Percentiles rank a stretch among this genome's conserved stretches.
Conservation (phyloP, 345 rosid species). For the Arabidopsis suecica region DNA sequence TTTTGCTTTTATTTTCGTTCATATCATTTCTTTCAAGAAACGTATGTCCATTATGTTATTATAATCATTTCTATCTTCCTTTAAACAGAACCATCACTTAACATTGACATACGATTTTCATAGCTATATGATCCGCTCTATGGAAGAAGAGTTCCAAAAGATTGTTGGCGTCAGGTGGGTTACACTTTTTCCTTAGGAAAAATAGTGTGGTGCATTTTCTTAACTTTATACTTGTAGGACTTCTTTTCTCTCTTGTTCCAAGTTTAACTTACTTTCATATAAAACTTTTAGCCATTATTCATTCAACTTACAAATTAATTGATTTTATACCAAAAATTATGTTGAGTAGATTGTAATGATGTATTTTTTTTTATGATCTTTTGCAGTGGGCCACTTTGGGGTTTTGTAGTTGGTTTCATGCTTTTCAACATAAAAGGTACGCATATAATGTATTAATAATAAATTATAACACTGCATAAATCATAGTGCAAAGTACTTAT, state of each 20-base stretch:
- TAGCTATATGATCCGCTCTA: slow-evolving; percentile 88
- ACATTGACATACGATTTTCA: slow-evolving; percentile 73
- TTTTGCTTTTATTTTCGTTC: neutral
- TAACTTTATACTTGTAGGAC: neutral
- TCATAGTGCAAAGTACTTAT: neutral
- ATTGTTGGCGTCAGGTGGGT: slow-evolving; percentile 88
- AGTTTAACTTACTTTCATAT: slow-evolving; percentile 8
- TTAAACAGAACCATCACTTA: slow-evolving; percentile 78
- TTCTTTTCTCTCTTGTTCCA: slow-evolving; percentile 7
- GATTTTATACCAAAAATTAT: neutral
- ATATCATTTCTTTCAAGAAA: neutral
- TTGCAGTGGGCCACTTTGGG: slow-evolving; percentile 94
- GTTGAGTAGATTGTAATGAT: neutral
- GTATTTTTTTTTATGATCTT: neutral
- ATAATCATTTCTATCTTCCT: slow-evolving; percentile 5
- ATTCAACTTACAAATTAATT: neutral
- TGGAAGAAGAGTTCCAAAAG: slow-evolving; percentile 93
- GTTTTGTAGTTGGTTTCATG: slow-evolving; percentile 96
- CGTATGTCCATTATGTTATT: neutral
- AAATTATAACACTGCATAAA: too few species aligned
- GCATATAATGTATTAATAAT: neutral
- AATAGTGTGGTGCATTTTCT: neutral
- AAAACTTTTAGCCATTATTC: neutral
- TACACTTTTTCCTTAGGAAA: neutral
- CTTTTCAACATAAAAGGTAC: slow-evolving; percentile 89